These are phyloP conservation scores for Ulota crispa DNA, from an alignment of 225 moss, liverwort and hornwort species.

Conservation along the genomic window DNA sequence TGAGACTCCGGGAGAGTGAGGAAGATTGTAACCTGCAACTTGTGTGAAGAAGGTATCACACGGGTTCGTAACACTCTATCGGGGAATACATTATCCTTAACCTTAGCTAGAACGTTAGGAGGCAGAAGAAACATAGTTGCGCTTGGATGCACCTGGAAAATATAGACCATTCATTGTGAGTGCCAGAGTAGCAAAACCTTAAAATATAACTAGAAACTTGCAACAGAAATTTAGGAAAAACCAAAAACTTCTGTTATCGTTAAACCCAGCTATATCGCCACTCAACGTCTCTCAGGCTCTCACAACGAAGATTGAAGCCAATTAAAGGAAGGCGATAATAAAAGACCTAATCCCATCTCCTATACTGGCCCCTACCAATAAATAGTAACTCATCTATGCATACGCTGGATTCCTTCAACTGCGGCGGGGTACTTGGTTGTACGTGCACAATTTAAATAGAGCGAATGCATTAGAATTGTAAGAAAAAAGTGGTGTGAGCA, in stretches of 20 bases:
- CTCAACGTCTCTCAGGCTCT: too few relatives aligned
- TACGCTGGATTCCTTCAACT: too few relatives aligned
- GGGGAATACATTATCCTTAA: slow-evolving; percentile 43
- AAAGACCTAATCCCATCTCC: too few relatives aligned
- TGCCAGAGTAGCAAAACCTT: not conserved
- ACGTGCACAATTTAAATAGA: too few relatives aligned
- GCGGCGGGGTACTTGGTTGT: too few relatives aligned
- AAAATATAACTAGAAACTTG: not conserved
- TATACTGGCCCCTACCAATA: too few relatives aligned
- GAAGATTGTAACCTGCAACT: slow-evolving; percentile 62
- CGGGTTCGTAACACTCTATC: slow-evolving; percentile 53
- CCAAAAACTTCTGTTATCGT: not conserved
- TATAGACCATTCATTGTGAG: slow-evolving; percentile 7
- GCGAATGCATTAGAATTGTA: too few relatives aligned
- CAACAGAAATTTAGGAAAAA: not conserved
- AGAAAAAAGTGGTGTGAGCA: too few relatives aligned
- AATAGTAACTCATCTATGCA: too few relatives aligned
- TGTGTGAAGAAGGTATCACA: slow-evolving; percentile 60
- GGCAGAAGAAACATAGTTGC: slow-evolving; percentile 59
- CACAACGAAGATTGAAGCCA: too few relatives aligned
- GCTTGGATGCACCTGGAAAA: slow-evolving; percentile 45
- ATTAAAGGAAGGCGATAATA: too few relatives aligned
- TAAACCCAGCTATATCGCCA: too few relatives aligned
- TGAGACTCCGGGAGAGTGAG: slow-evolving; percentile 89
- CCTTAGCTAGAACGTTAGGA: slow-evolving; percentile 45